Evolutionary conservation across 2,329 filamentous ascomycete genomes (phyloP).

Genomic region (Cercospora zeae-maydis): DNA sequence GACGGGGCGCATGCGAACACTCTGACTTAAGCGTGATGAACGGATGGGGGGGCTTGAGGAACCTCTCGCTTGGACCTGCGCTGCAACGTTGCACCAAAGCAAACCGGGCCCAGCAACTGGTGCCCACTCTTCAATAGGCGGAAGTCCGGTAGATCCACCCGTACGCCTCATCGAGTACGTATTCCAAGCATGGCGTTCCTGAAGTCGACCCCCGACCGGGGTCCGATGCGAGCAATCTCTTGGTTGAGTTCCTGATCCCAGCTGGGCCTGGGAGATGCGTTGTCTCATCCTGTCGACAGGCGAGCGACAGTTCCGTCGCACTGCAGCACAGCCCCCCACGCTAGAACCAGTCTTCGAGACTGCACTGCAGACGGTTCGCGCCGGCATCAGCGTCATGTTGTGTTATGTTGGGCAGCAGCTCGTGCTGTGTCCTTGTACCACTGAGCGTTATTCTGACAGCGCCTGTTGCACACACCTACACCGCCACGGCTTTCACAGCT

Average conservation of each 20-base stretch:
- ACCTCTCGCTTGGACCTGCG: conserved; percentile 14
- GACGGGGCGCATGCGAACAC: conserved; percentile 15
- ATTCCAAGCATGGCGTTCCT: conserved; percentile 10
- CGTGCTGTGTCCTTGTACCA: conserved; percentile 22
- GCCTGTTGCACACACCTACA: conserved; percentile 22
- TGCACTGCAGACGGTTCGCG: conserved; percentile 6
- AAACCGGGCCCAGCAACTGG: neutral
- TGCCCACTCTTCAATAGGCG: conserved; percentile 4
- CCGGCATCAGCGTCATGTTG: conserved; percentile 11
- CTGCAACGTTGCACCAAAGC: conserved; percentile 25
- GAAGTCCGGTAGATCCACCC: conserved; percentile 8
- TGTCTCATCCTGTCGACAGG: conserved; percentile 23
- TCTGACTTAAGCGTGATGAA: conserved; percentile 12
- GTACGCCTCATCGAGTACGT: neutral
- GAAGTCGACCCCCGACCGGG: neutral
- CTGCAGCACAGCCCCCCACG: conserved; percentile 13
- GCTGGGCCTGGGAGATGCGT: conserved; percentile 8
- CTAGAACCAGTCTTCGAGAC: neutral
- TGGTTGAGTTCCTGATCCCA: conserved; percentile 11
- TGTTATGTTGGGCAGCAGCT: conserved; percentile 25
- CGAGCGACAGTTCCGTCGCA: conserved; percentile 28
- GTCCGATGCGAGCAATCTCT: neutral
- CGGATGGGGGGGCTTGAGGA: conserved; percentile 9
- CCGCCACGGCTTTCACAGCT: conserved; percentile 15
- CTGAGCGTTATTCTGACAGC: conserved; percentile 25